phyloP scores from a whole-genome alignment of 2,329 filamentous ascomycete species.

The Ploettnerulaceae sp. region DNA sequence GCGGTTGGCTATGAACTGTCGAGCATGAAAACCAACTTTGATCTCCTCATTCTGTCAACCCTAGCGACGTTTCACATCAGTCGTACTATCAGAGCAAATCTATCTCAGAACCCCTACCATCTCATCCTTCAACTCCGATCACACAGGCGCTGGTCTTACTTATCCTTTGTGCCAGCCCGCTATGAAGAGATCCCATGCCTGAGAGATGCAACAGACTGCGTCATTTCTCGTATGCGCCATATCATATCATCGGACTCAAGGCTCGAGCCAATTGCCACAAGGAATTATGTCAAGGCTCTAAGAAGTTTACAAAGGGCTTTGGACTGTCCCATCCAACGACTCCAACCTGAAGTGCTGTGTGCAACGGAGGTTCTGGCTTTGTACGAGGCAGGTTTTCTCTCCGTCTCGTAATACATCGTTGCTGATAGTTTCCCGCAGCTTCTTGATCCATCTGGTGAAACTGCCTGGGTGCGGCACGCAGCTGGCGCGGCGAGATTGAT shows the following conservation, averaged over 20 bases:
- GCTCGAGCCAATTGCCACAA: constrained; percentile 18
- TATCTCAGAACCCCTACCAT: constrained; percentile 23
- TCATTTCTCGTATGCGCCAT: constrained; percentile 26
- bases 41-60: constrained; percentile 29
- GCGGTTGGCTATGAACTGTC: constrained; percentile 28
- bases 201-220: constrained; percentile 26
- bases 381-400: no score
- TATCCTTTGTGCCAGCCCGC: constrained; percentile 1
- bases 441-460: constrained; percentile 30
- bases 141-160: constrained; percentile 29
- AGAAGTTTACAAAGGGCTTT: constrained; percentile 25
- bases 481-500: constrained; percentile 33
- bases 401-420: no score
- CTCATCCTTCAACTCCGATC: constrained; percentile 25
- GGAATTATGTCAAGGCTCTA: constrained; percentile 25
- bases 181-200: background rate
- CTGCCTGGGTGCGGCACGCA: constrained; percentile 34
- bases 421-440: constrained; percentile 28
- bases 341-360: constrained; percentile 26
- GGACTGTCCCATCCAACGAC: constrained; percentile 22
- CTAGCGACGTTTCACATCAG: constrained; percentile 29
- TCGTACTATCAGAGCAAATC: constrained; percentile 23
- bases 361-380: constrained; percentile 27
- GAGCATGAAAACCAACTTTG: constrained; percentile 25
- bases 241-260: constrained; percentile 21